These are phyloP conservation scores for Fusarium nurragi DNA, from an alignment of 2,329 filamentous ascomycete species.

Conservation along the genomic window DNA sequence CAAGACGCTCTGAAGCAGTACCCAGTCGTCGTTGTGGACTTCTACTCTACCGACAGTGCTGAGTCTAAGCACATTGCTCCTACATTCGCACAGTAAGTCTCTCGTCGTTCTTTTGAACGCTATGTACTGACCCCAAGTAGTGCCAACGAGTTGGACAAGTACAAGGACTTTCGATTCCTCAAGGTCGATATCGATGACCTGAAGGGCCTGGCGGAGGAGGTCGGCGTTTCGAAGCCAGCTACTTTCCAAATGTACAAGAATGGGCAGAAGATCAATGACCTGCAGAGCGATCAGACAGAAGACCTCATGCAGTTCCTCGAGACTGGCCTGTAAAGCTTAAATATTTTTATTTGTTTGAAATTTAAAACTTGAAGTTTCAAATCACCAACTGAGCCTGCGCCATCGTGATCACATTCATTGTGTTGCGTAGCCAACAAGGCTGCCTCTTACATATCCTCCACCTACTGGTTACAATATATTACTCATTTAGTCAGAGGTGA, in stretches of 20 bases:
- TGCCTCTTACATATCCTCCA: too few relatives aligned
- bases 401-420: too few relatives aligned
- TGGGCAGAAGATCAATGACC: slow-evolving; percentile 19
- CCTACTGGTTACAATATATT: too few relatives aligned
- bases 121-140: background rate
- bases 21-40: slow-evolving; percentile 23
- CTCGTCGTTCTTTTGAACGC: fast-evolving
- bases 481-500: too few relatives aligned
- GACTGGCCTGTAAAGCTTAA: slow-evolving; percentile 1
- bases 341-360: fast-evolving
- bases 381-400: background rate
- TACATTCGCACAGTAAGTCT: slow-evolving; percentile 22
- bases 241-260: slow-evolving; percentile 30
- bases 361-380: too few relatives aligned
- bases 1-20: slow-evolving; percentile 22
- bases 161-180: slow-evolving; percentile 32
- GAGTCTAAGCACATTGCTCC: slow-evolving; percentile 28
- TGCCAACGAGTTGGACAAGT: slow-evolving; percentile 25
- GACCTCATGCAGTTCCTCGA: slow-evolving; percentile 22
- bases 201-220: slow-evolving; percentile 5
- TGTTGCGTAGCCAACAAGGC: too few relatives aligned
- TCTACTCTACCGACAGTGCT: slow-evolving; percentile 20
- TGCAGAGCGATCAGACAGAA: slow-evolving; percentile 15
- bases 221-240: slow-evolving; percentile 8
- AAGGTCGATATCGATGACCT: slow-evolving; percentile 32